phyloP scores from a whole-genome alignment of 148 eudicot species.

The Cornus kousa region DNA sequence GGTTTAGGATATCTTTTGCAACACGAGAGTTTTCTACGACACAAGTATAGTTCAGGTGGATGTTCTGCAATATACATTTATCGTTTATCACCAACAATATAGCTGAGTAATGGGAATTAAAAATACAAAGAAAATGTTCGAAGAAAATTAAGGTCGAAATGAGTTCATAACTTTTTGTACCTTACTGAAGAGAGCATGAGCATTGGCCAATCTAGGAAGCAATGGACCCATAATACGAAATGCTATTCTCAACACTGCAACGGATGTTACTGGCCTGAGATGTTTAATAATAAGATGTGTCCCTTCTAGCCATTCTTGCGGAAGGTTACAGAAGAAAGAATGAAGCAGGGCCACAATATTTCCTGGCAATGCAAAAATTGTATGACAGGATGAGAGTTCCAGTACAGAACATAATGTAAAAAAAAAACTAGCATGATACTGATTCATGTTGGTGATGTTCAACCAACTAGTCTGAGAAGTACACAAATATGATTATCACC shows the following conservation, averaged over 20 bases:
- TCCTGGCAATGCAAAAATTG: conserved; percentile 42
- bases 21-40: too few species aligned
- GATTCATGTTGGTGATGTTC: neutral
- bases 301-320: conserved; percentile 96
- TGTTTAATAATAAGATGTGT: conserved; percentile 74
- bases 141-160: neutral
- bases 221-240: conserved; percentile 96
- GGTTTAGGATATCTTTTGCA: too few species aligned
- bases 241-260: conserved; percentile 83
- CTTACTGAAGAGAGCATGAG: conserved; percentile 84
- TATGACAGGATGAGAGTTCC: conserved; percentile 10
- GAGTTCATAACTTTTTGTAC: conserved; percentile 26
- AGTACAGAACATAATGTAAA: neutral
- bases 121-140: neutral
- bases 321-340: conserved; percentile 87
- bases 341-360: conserved; percentile 81
- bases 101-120: neutral
- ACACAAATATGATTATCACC: too few species aligned
- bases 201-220: conserved; percentile 93
- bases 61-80: too few species aligned
- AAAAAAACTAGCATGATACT: neutral
- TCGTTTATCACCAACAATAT: neutral
- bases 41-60: too few species aligned
- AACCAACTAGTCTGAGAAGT: too few species aligned
- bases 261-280: conserved; percentile 85